Evolutionary conservation across 192 early-diverging fungal species (phyloP), one percentile per base, ranked within the genome.

Genomic region (Globomyces pollinis-pini): DNA sequence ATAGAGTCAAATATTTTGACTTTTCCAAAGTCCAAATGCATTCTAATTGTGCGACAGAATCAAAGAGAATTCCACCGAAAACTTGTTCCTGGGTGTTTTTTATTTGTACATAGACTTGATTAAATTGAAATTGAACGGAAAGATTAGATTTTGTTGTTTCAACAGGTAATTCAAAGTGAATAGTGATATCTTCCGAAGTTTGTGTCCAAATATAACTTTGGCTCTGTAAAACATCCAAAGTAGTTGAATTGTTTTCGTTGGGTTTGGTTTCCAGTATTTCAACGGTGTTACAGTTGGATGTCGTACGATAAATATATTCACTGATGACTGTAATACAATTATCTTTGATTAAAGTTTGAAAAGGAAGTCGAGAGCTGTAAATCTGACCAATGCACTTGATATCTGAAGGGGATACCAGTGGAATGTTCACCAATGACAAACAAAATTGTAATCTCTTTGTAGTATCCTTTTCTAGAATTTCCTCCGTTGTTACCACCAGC

Each of bases 1-100:
- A 51, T 5, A 69, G 61, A 7, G 67, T 69, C 8, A 69, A 32
- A 21, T 45, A 24, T 15, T 58, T 45, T 36, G 59, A 41, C 44
- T 56, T 35, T 47, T 69, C 67, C 5, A 69, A 32, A 33, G 62
- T 64, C 67, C 67, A 69, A 7, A 61, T 24, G n/a, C 49, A 64
- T 29, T 69, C 67, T 12, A 23, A 23, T 18, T 61, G 45, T 6
- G 60, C 18, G 36, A 69, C 64, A 15, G 43, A n/a, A n/a, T 44
- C 59, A 24, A 57, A 60, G 1, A 64, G 16, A 30, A n/a, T 13
- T 39, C 12, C 38, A 39, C 12, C 12, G 12, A 39, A n/a, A n/a
- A n/a, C n/a, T n/a, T n/a, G n/a, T n/a, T n/a, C n/a, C n/a, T n/a
- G n/a, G n/a, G n/a, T n/a, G n/a, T n/a, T n/a, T n/a, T n/a, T 39